Percentiles rank a stretch among this genome's conserved stretches.
Evolutionary conservation across 2,329 filamentous ascomycete species (phyloP).

Genomic region (Sporothrix pseudoabietina): DNA sequence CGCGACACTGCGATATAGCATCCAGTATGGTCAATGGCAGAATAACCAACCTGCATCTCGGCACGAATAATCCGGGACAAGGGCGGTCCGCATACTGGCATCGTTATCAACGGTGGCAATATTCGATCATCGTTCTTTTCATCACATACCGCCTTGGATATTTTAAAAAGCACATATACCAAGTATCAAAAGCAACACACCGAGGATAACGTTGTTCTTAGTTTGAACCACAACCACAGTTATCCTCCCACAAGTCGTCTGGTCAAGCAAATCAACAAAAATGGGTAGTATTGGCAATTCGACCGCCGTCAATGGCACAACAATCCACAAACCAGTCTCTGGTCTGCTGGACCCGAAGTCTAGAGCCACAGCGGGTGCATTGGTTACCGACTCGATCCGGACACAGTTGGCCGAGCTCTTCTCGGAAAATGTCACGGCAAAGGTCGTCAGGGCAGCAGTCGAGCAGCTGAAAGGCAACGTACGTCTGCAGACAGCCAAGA

Average conservation of each 20-base stretch:
- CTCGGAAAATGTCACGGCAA: conserved; percentile 6
- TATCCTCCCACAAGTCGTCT: not conserved
- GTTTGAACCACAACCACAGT: not conserved
- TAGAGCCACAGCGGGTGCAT: not conserved
- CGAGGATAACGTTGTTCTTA: not conserved
- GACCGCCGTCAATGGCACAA: not conserved
- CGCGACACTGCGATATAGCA: not conserved
- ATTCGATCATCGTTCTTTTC: no score
- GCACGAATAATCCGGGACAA: no score
- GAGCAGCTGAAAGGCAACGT: conserved; percentile 16
- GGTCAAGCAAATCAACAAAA: not conserved
- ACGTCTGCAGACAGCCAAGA: not conserved
- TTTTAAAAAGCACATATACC: no score
- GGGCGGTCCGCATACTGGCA: no score
- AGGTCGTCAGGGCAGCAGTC: not conserved
- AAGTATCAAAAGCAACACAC: no score
- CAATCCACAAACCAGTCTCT: not conserved
- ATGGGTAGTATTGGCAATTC: not conserved
- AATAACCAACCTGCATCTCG: not conserved
- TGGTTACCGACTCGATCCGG: not conserved
- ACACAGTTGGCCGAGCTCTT: not conserved
- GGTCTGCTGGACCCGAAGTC: not conserved
- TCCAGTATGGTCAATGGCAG: not conserved
- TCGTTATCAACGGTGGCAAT: no score
- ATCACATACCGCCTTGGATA: no score